Percentiles rank a stretch among this genome's conserved stretches.
These are phyloP conservation scores for Fusarium cicatricum DNA, from an alignment of 2,329 filamentous ascomycete genomes.

Conservation along the genomic window DNA sequence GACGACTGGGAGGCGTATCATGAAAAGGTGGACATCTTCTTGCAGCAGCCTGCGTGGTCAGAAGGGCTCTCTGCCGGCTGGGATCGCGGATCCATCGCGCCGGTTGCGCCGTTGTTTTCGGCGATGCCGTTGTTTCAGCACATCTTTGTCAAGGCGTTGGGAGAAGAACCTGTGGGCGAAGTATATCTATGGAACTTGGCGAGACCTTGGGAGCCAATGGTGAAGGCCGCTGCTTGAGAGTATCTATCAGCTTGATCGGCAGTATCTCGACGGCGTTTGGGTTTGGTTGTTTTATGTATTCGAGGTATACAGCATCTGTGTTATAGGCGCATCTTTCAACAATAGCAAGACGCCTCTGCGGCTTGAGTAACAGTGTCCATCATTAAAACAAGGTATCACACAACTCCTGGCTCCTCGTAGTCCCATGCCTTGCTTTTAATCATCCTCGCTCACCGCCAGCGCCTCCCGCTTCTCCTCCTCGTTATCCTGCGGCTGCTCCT, in stretches of 20 bases:
- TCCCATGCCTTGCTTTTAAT: constrained; percentile 33
- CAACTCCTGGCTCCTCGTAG: constrained; percentile 42
- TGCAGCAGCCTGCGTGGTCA: constrained; percentile 41
- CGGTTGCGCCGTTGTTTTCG: constrained; percentile 42
- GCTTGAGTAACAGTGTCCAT: constrained; percentile 32
- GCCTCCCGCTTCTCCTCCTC: constrained; percentile 37
- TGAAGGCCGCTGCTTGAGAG: constrained; percentile 48
- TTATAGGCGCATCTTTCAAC: constrained; percentile 21
- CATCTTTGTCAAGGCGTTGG: constrained; percentile 49
- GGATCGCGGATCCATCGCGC: constrained; percentile 39
- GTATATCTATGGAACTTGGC: constrained; percentile 54
- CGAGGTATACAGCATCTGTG: constrained; percentile 5
- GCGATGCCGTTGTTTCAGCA: constrained; percentile 45
- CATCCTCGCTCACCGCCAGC: constrained; percentile 37
- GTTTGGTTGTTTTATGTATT: constrained; percentile 20
- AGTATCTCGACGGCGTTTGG: constrained; percentile 23
- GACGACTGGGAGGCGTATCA: constrained; percentile 46
- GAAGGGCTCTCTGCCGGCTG: constrained; percentile 42
- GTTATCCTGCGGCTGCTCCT: constrained; percentile 46
- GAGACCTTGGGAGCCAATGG: constrained; percentile 54
- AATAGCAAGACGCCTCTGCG: constrained; percentile 26
- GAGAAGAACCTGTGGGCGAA: constrained; percentile 45
- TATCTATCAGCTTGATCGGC: background rate
- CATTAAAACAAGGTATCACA: constrained; percentile 44
- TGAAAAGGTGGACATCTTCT: constrained; percentile 47